These are phyloP conservation scores for Penicillium vulpinum DNA, from an alignment of 2,329 filamentous ascomycete species.

Conservation along the genomic window DNA sequence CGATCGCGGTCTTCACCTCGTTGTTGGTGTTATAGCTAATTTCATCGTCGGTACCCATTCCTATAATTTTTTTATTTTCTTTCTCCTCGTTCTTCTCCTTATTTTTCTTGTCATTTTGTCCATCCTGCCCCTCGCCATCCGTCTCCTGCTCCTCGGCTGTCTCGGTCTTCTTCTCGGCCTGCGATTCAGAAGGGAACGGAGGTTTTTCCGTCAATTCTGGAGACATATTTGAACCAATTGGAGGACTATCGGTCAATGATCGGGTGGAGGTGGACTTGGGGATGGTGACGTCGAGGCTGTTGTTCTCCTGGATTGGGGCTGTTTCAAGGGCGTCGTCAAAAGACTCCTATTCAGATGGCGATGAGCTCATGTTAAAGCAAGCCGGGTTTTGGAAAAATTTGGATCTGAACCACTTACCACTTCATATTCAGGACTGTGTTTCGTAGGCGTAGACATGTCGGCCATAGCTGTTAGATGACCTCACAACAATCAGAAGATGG, in stretches of 20 bases:
- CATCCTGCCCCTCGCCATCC: constrained; percentile 4
- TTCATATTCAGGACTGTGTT: constrained; percentile 46
- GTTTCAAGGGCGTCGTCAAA: constrained; percentile 76
- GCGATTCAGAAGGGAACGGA: constrained; percentile 30
- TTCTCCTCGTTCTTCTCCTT: constrained; percentile 13
- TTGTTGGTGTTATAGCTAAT: constrained; percentile 13
- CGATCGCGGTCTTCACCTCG: constrained; percentile 16
- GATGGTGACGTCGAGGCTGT: constrained; percentile 30
- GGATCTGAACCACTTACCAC: constrained; percentile 34
- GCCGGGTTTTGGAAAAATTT: not conserved
- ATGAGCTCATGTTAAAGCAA: constrained; percentile 15
- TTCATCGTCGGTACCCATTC: constrained; percentile 12
- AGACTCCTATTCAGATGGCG: constrained; percentile 57
- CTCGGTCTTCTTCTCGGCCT: constrained; percentile 26
- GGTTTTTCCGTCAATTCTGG: constrained; percentile 37
- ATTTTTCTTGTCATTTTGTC: constrained; percentile 14
- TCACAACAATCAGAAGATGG: constrained; percentile 18
- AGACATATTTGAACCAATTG: constrained; percentile 40
- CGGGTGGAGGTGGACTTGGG: constrained; percentile 55
- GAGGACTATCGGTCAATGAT: constrained; percentile 57
- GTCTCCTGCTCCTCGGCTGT: not conserved
- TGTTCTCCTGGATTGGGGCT: constrained; percentile 29
- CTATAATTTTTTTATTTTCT: constrained; percentile 5
- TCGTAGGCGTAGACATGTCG: constrained; percentile 42
- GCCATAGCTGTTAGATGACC: constrained; percentile 13